Percentiles rank a stretch among this genome's conserved stretches.
These are phyloP conservation scores for Apiospora marii DNA, from an alignment of 2,329 filamentous ascomycete species.

Conservation along the genomic window DNA sequence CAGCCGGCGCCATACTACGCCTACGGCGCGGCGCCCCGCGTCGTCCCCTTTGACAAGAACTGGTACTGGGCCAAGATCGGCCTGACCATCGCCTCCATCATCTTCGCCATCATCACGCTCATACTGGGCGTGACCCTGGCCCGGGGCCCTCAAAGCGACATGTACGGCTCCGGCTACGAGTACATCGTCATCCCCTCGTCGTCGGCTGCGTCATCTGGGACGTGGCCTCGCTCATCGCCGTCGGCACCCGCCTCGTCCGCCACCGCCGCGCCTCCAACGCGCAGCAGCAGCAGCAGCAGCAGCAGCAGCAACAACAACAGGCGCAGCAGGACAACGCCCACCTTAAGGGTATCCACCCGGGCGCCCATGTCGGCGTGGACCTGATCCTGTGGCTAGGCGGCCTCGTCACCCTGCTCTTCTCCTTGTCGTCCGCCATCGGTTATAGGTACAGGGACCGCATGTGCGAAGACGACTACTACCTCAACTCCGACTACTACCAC, in stretches of 20 bases:
- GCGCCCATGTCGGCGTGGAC: constrained; percentile 28
- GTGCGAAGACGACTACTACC: neutral
- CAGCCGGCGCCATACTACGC: constrained; percentile 4
- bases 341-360: constrained; percentile 27
- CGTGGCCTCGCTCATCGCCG: constrained; percentile 26
- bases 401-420: constrained; percentile 24
- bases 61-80: constrained; percentile 28
- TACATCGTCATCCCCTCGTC: constrained; percentile 21
- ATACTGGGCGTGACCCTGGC: constrained; percentile 10
- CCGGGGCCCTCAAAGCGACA: neutral
- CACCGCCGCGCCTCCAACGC: neutral
- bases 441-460: neutral
- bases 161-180: neutral
- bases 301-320: neutral
- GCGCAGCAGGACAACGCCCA: neutral
- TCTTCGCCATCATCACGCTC: constrained; percentile 26
- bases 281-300: neutral
- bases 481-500: neutral
- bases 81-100: constrained; percentile 21
- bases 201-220: constrained; percentile 24
- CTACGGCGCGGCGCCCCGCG: neutral
- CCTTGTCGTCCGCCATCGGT: neutral
- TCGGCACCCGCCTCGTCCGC: constrained; percentile 25
- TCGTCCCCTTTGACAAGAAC: constrained; percentile 28
- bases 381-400: constrained; percentile 26